A percentile compares a stretch with the other conserved stretches of the same genome.
These are phyloP conservation scores for Falciphora oryzae DNA, from an alignment of 2,329 filamentous ascomycete genomes.

Conservation along the genomic window DNA sequence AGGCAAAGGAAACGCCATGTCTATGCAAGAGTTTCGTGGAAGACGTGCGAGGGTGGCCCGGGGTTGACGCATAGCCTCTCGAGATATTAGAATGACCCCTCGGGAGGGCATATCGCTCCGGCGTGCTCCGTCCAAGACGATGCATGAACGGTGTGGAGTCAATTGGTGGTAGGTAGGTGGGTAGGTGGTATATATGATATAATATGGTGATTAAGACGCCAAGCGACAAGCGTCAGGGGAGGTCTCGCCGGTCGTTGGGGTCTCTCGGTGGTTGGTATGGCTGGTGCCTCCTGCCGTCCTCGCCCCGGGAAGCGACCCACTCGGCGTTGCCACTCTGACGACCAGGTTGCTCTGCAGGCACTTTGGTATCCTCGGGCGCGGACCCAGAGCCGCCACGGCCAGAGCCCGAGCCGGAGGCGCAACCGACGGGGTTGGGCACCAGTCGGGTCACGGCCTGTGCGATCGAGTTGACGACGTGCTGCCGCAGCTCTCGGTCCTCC, in stretches of 20 bases:
- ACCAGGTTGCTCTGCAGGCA: conserved; percentile 53
- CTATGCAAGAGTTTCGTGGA: conserved; percentile 5
- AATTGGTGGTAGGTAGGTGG: not conserved
- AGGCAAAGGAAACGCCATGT: conserved; percentile 9
- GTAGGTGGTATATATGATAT: not conserved
- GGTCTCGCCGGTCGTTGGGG: conserved; percentile 14
- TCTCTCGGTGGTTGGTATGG: conserved; percentile 15
- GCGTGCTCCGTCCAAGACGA: not conserved
- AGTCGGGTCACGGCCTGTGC: conserved; percentile 67
- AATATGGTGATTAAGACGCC: not conserved
- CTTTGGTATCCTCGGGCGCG: conserved; percentile 49
- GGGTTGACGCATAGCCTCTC: not conserved
- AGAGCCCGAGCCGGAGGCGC: conserved; percentile 18
- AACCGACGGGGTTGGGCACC: conserved; percentile 38
- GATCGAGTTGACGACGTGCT: conserved; percentile 68
- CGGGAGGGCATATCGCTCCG: not conserved
- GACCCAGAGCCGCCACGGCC: conserved; percentile 21
- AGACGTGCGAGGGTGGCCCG: not conserved
- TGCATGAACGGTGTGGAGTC: not conserved
- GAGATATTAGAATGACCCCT: not conserved
- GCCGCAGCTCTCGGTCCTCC: conserved; percentile 70
- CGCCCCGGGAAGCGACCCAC: conserved; percentile 30
- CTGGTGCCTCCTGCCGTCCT: conserved; percentile 24
- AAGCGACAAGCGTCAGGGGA: conserved; percentile 12
- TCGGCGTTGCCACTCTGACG: conserved; percentile 31